These are phyloP conservation scores for Globisporangium lucens DNA, from an alignment of 352 stramenopile genomes.

Conservation along the genomic window DNA sequence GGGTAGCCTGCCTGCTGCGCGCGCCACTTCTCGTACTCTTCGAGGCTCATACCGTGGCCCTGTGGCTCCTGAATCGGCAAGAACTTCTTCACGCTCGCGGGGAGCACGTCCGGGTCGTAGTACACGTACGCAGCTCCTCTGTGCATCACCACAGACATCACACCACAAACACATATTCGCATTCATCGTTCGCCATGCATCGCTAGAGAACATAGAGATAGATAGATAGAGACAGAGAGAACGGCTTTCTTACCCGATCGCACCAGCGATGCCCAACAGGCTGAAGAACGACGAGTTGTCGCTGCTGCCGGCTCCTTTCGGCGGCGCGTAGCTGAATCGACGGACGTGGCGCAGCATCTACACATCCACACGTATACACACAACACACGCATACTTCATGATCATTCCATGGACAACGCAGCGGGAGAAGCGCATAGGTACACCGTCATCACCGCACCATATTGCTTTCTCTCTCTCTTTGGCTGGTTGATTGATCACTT, in stretches of 20 bases:
- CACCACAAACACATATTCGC: not conserved
- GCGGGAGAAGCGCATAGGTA: too few species aligned
- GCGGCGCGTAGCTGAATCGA: slow-evolving; percentile 68
- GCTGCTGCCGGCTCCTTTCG: slow-evolving; percentile 47
- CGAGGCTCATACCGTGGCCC: slow-evolving; percentile 81
- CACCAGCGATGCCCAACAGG: slow-evolving; percentile 55
- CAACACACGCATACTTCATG: not conserved
- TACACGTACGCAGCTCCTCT: slow-evolving; percentile 82
- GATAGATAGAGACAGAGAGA: not conserved
- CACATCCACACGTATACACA: not conserved
- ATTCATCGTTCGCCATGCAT: not conserved
- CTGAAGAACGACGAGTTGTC: slow-evolving; percentile 85
- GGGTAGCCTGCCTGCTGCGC: slow-evolving; percentile 60
- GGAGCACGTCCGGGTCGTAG: slow-evolving; percentile 82
- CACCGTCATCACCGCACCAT: not conserved
- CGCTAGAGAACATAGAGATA: not conserved
- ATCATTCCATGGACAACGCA: not conserved
- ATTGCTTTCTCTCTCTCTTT: not conserved
- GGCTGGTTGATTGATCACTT: not conserved
- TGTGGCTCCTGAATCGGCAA: slow-evolving; percentile 79
- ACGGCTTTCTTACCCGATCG: slow-evolving; percentile 45
- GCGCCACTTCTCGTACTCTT: slow-evolving; percentile 86
- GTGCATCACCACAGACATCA: not conserved
- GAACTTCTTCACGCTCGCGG: slow-evolving; percentile 66
- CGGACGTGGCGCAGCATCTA: slow-evolving; percentile 33